phyloP scores from a whole-genome alignment of 1,139 yeast genomes.

The Suhomyces bolitotheri region DNA sequence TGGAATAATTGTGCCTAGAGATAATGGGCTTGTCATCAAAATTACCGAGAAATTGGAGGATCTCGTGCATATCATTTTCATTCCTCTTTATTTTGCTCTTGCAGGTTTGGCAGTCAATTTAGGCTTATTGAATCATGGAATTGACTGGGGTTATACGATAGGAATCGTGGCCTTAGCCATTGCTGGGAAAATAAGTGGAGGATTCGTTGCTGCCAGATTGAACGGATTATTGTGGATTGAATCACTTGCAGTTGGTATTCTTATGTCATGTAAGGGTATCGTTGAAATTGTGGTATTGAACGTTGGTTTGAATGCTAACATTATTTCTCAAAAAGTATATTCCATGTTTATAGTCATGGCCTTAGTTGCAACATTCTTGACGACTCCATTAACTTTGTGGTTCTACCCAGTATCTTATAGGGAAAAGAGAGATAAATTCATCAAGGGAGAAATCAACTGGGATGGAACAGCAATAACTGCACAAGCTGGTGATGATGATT shows the following conservation, averaged over 20 bases:
- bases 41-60: constrained; percentile 77
- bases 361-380: constrained; percentile 66
- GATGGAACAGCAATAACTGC: constrained; percentile 27
- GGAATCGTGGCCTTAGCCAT: constrained; percentile 67
- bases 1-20: constrained; percentile 77
- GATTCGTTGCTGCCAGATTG: constrained; percentile 60
- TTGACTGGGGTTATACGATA: constrained; percentile 75
- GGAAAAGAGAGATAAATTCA: constrained; percentile 44
- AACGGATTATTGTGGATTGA: constrained; percentile 70
- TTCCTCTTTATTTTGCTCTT: constrained; percentile 76
- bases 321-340: constrained; percentile 61
- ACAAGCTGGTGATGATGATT: constrained; percentile 3
- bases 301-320: constrained; percentile 70
- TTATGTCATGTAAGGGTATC: constrained; percentile 87
- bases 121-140: constrained; percentile 60
- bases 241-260: constrained; percentile 71
- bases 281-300: constrained; percentile 78
- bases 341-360: constrained; percentile 87
- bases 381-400: constrained; percentile 68
- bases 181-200: constrained; percentile 66
- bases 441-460: constrained; percentile 44
- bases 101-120: constrained; percentile 74
- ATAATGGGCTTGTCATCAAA: constrained; percentile 66
- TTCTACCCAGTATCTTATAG: constrained; percentile 64
- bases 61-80: constrained; percentile 64